phyloP scores from a whole-genome alignment of 2,329 filamentous ascomycete species.

The Stemphylium lycopersici region DNA sequence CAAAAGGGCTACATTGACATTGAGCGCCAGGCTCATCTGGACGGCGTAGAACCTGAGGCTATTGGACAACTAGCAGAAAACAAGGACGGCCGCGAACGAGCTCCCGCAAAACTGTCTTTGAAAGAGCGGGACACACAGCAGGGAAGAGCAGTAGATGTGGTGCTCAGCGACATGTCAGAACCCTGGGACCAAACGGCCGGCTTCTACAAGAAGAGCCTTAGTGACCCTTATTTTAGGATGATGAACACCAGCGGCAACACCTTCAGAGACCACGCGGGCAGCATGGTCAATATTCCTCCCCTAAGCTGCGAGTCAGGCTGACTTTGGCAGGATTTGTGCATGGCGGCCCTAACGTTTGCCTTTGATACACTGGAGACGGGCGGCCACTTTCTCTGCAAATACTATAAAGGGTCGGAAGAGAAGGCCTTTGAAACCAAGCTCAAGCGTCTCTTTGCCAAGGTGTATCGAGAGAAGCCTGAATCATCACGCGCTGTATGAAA shows the following conservation, averaged over 20 bases:
- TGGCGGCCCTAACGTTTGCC: constrained; percentile 82
- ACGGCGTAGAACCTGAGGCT: constrained; percentile 29
- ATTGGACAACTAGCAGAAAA: constrained; percentile 18
- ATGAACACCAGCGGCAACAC: constrained; percentile 95
- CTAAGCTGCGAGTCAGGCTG: neutral
- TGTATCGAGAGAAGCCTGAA: constrained; percentile 88
- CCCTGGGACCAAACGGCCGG: constrained; percentile 85
- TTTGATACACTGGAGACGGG: constrained; percentile 81
- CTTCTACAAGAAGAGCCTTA: constrained; percentile 86
- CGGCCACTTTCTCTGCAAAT: constrained; percentile 96
- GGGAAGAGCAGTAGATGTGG: constrained; percentile 79
- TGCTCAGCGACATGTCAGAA: constrained; percentile 98
- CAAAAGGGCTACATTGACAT: constrained; percentile 69
- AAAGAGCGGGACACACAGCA: constrained; percentile 47
- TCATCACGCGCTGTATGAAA: constrained; percentile 77
- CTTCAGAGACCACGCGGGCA: constrained; percentile 88
- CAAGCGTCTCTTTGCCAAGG: constrained; percentile 76
- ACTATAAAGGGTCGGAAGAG: constrained; percentile 90
- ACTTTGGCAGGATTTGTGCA: constrained; percentile 78
- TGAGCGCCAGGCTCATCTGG: constrained; percentile 59
- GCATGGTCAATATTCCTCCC: constrained; percentile 73
- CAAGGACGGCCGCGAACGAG: constrained; percentile 29
- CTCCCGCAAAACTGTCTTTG: constrained; percentile 34
- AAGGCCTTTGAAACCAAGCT: constrained; percentile 77
- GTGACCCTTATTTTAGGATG: constrained; percentile 96